Base-by-base conservation (phyloP, 1,284 basidiomycete genomes). In the Ceratobasidium sp. region DNA sequence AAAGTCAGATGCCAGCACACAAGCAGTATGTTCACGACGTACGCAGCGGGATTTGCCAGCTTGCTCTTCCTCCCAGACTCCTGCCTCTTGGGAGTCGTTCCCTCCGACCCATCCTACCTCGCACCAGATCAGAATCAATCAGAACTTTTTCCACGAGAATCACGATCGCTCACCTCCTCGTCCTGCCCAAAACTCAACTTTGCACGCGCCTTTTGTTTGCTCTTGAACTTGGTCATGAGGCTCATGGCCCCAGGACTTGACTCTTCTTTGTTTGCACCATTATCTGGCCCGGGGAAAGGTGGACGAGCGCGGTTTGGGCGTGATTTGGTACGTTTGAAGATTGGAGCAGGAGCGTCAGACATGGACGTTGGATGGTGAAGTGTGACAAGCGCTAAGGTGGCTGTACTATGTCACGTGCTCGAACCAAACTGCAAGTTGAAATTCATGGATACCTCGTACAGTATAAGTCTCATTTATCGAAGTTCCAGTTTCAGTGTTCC, bases 141-240 rank as follows among this genome's bases (percentile, higher is more conserved):
- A 52, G 54, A 23, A 59, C 79, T 79, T 68, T 67, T 38, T 56
- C 20, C 52, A 61, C 50, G 79, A 77, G 82, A 81, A 80, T 80
- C 46, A 77, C 66, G 69, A 69, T 78, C 83, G 61, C 78, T 78
- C 82, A 93, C 94, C 86, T 94, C 93, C 79, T 94, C 93, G 42
- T 91, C 92, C 13, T 86, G 92, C 6, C 94, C 95, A 85, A 97
- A 97, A 83, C 95, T 96, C 77, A 97, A 86, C 70, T 89, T 87
- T 2, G 91, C 88, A 82, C 91, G 92, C 26, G 89, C 87, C 69
- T 91, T 91, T 5, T 87, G 83, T 79, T 90, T 91, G 82, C 85
- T 83, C 81, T 90, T 91, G 70, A 93, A 82, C 83, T 91, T 93
- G 5, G 90, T 73, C n/a, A 78, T 79, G n/a, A 81, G 68, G 38